Conservation (phyloP, 495 filamentous ascomycete species). For the Penicillium dipodomyicola region DNA sequence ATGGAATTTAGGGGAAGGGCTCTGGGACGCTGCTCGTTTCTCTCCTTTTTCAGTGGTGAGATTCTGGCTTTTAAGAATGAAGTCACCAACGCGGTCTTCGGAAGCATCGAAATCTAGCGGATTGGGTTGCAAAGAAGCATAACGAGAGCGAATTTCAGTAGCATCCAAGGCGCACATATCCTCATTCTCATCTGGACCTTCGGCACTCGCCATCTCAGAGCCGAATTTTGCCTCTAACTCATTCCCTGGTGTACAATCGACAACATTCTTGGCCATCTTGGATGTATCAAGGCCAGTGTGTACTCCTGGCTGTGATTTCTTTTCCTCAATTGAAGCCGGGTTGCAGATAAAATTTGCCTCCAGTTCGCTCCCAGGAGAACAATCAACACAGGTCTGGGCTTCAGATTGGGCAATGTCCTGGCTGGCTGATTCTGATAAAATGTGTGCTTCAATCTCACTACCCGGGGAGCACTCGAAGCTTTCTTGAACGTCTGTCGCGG, state of each 20-base stretch:
- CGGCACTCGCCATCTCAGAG: conserved; percentile 9
- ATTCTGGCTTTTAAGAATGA: conserved; percentile 9
- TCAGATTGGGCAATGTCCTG: background rate
- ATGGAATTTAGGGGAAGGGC: conserved; percentile 56
- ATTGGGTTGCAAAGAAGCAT: conserved; percentile 30
- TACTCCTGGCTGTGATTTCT: background rate
- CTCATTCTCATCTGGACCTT: conserved; percentile 22
- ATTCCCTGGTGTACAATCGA: conserved; percentile 13
- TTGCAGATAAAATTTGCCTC: conserved; percentile 16
- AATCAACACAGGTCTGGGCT: conserved; percentile 9
- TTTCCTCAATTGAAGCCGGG: conserved; percentile 3
- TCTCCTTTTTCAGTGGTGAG: background rate
- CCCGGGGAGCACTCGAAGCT: conserved; percentile 1
- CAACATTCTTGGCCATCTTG: conserved; percentile 5
- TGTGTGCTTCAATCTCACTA: background rate
- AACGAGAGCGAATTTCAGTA: conserved; percentile 50
- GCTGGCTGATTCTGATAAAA: background rate
- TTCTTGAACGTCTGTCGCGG: background rate
- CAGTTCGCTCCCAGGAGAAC: conserved; percentile 15
- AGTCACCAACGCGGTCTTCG: conserved; percentile 22
- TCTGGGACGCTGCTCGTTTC: conserved; percentile 4
- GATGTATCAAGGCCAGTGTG: background rate
- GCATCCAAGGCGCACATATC: conserved; percentile 46
- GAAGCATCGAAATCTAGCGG: conserved; percentile 33
- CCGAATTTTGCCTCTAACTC: conserved; percentile 15